These are phyloP conservation scores for Chlamydomonas incerta DNA, from an alignment of 139 green algal species.

Conservation along the genomic window DNA sequence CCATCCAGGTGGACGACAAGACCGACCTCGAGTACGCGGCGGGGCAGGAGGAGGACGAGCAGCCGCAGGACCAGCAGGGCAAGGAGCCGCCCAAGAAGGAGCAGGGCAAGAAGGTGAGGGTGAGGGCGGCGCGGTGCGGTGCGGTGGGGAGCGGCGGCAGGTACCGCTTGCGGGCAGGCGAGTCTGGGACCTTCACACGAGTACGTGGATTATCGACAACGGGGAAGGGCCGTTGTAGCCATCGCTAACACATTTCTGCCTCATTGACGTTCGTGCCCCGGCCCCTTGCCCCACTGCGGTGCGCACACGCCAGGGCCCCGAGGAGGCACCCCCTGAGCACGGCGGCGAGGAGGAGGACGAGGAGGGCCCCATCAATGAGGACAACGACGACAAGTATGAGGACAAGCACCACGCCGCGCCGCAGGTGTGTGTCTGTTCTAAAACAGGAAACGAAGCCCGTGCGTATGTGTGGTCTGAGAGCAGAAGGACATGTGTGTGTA, in stretches of 20 bases:
- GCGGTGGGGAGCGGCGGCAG: too few relatives aligned
- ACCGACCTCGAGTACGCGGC: constrained; percentile 79
- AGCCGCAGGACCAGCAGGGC: background rate
- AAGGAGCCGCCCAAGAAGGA: constrained; percentile 50
- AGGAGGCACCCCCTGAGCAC: constrained; percentile 51
- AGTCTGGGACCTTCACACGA: too few relatives aligned
- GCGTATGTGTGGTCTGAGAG: too few relatives aligned
- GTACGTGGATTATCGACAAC: too few relatives aligned
- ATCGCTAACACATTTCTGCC: too few relatives aligned
- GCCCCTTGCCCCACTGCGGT: too few relatives aligned
- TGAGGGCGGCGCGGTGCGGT: too few relatives aligned
- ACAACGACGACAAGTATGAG: constrained; percentile 55
- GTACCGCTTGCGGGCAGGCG: too few relatives aligned
- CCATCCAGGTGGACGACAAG: constrained; percentile 78
- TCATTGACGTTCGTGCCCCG: too few relatives aligned
- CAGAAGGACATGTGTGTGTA: too few relatives aligned
- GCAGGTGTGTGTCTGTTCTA: constrained; percentile 52
- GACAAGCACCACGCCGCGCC: constrained; percentile 47
- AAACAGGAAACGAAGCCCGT: too few relatives aligned
- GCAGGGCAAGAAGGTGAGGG: constrained; percentile 36
- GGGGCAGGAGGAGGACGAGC: constrained; percentile 65
- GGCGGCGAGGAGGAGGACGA: constrained; percentile 62
- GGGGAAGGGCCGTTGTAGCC: too few relatives aligned
- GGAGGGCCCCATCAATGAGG: constrained; percentile 55
- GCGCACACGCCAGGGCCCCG: constrained; percentile 14